Base-by-base conservation (phyloP, 305 asterid genomes). In the Fraxinus baroniana region DNA sequence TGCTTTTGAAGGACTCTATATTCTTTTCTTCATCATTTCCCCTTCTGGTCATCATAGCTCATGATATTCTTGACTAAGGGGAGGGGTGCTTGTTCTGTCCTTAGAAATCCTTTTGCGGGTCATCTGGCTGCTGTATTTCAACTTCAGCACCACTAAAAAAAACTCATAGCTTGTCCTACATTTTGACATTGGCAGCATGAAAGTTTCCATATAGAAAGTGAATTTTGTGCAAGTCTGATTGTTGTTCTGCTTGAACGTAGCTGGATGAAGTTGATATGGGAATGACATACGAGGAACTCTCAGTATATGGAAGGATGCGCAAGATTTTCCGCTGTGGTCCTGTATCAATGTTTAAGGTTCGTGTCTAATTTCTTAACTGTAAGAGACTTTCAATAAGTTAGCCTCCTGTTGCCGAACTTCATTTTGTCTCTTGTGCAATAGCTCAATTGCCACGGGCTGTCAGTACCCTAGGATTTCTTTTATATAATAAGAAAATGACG, bases 241-340 rank as follows among this genome's bases (percentile, higher is more conserved):
- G 46, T 33, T 35, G 85, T 64, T 77, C 80, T 76, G 72, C 73
- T 74, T 86, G 79, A 76, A 77, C 85, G 79, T 93, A 96, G 99
- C 89, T 97, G 81, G 99, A 97, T 84, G 99, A 94, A 86, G 98
- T 97, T 89, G 98, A 97, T 86, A 97, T 97, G 98, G 99, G 99
- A 81, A 96, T 96, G 98, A 91, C 98, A 62, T 96, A 96, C 73
- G 98, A 96, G 71, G 99, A 94, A 86, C 95, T 96, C 82, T 96
- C 99, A 6, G 95, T 91, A 18, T 94, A 94, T 52, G 98, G 98
- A 85, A 90, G 98, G 91, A 76, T 96, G 89, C 96, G 99, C 3
- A 96, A 96, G 89, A 94, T 94, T 74, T 94, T 93, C 91, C 97
- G 98, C 33, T 94, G 98, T 60, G 99, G 98, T 44, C 99, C 99